Conservation (phyloP, 1,139 yeast species). For the Yamadazyma sp. region DNA sequence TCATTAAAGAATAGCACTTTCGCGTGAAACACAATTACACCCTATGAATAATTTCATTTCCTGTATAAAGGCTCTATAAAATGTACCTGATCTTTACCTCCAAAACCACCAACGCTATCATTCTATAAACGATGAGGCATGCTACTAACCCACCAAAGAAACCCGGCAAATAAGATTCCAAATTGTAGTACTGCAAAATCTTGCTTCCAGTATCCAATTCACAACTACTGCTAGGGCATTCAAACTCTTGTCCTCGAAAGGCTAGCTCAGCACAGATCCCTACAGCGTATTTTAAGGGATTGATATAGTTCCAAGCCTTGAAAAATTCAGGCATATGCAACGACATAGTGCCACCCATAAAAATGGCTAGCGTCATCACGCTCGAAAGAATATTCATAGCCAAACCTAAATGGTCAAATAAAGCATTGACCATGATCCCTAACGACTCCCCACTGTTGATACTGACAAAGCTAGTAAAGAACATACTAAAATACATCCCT, state of each 20-base stretch:
- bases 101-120: slow-evolving; percentile 26
- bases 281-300: slow-evolving; percentile 72
- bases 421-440: slow-evolving; percentile 76
- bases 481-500: slow-evolving; percentile 64
- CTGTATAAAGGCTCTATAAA: slow-evolving; percentile 9
- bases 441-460: slow-evolving; percentile 80
- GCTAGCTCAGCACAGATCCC: slow-evolving; percentile 48
- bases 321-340: slow-evolving; percentile 69
- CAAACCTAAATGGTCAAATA: slow-evolving; percentile 73
- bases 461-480: slow-evolving; percentile 53
- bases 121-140: slow-evolving; percentile 35
- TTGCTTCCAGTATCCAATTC: slow-evolving; percentile 33
- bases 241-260: slow-evolving; percentile 32
- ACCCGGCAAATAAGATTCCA: slow-evolving; percentile 29
- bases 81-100: slow-evolving; percentile 30
- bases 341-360: slow-evolving; percentile 89
- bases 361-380: slow-evolving; percentile 64
- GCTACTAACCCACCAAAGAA: slow-evolving; percentile 38
- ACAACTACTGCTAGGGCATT: slow-evolving; percentile 32
- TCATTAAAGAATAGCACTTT: not conserved
- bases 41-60: not conserved
- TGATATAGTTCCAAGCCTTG: slow-evolving; percentile 67
- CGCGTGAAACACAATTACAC: not conserved
- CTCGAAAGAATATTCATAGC: slow-evolving; percentile 72
- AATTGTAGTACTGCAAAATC: slow-evolving; percentile 34